Evolutionary conservation across 129 eudicot species (phyloP).

Genomic region (Solidago caesia): DNA sequence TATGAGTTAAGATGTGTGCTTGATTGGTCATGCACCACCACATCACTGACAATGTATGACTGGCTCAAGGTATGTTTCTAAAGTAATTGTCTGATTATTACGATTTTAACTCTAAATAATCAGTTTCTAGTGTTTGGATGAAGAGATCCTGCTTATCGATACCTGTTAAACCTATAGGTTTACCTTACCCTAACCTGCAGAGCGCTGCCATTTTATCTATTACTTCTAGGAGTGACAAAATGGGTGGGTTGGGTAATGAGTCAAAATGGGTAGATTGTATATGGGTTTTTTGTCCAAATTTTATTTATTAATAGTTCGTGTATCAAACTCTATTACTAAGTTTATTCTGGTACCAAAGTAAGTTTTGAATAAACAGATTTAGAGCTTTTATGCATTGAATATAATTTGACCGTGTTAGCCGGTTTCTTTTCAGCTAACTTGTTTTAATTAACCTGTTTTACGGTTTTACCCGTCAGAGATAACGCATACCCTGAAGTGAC

Average conservation of each 20-base stretch:
- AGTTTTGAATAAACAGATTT: background rate
- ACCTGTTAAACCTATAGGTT: too few relatives aligned
- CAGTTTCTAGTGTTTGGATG: background rate
- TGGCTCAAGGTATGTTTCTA: constrained; percentile 47
- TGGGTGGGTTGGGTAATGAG: constrained; percentile 8
- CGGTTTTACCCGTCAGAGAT: background rate
- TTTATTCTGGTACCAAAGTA: too few relatives aligned
- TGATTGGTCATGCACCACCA: constrained; percentile 60
- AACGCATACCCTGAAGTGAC: background rate
- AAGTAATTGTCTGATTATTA: constrained; percentile 3
- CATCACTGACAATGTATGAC: constrained; percentile 58
- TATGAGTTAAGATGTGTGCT: constrained; percentile 60
- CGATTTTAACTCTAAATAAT: background rate
- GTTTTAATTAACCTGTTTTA: background rate
- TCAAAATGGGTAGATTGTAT: background rate
- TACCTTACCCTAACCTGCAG: background rate
- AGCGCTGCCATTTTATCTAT: background rate
- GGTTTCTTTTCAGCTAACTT: background rate
- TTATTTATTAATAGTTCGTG: background rate
- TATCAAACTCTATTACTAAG: background rate
- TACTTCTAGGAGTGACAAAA: background rate
- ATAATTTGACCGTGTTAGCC: background rate
- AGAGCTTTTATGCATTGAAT: background rate
- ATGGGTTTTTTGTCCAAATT: background rate
- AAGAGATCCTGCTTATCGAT: background rate